These are phyloP conservation scores for Termitomyces sp. DNA, from an alignment of 768 basidiomycete species.

Conservation along the genomic window DNA sequence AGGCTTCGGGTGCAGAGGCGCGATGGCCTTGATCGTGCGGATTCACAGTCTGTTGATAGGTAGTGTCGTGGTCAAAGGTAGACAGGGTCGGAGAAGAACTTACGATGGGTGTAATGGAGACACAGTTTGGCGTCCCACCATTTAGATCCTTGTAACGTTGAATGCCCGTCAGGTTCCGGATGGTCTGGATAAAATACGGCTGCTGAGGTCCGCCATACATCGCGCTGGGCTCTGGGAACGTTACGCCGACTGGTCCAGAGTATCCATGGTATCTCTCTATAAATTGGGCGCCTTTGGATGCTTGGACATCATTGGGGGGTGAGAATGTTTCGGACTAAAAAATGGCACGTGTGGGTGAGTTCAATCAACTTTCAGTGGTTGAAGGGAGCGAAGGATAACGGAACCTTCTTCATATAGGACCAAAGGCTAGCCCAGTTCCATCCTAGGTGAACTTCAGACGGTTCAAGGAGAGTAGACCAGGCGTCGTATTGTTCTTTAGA, in stretches of 20 bases:
- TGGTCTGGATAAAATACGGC: conserved; percentile 38
- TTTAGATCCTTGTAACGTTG: conserved; percentile 43
- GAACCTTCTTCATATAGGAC: conserved; percentile 43
- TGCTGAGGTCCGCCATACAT: conserved; percentile 59
- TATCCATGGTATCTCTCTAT: conserved; percentile 45
- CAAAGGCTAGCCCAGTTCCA: conserved; percentile 43
- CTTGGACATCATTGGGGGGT: conserved; percentile 38
- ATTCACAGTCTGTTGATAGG: conserved; percentile 33
- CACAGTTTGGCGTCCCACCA: conserved; percentile 50
- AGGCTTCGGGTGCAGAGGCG: conserved; percentile 49
- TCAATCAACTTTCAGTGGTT: not conserved
- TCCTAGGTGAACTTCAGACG: conserved; percentile 34
- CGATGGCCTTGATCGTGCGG: conserved; percentile 45
- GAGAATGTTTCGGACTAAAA: conserved; percentile 41
- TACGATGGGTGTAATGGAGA: conserved; percentile 49
- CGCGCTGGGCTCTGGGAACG: conserved; percentile 32
- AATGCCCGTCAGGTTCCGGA: conserved; percentile 42
- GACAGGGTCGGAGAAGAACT: conserved; percentile 1
- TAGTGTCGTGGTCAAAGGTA: too few species aligned
- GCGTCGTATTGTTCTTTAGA: conserved; percentile 38
- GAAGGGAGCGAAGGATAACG: not conserved
- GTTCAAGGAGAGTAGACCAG: conserved; percentile 30
- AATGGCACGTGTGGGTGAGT: not conserved
- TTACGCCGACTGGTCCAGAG: conserved; percentile 48
- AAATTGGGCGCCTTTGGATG: conserved; percentile 39